Percentiles rank a stretch among this genome's conserved stretches.
Evolutionary conservation across 192 early-diverging fungal species (phyloP).

Genomic region (Coemansia sp.): DNA sequence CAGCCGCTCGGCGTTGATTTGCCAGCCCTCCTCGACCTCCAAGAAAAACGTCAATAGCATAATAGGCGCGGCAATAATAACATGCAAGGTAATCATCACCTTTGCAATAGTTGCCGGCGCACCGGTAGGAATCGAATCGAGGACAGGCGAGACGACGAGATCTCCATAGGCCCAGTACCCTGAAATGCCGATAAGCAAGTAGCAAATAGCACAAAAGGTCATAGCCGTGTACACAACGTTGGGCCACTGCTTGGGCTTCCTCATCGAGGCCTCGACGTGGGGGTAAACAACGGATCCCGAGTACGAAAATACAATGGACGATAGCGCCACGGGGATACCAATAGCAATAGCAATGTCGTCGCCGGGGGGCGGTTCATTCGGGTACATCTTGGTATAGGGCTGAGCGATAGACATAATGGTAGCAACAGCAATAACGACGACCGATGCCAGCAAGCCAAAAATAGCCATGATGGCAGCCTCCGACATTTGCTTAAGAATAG

Average conservation of each 20-base stretch:
- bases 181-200: constrained; percentile 62
- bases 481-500: constrained; percentile 70
- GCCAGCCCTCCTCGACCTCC: constrained; percentile 60
- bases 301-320: constrained; percentile 72
- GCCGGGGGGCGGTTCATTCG: constrained; percentile 13
- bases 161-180: constrained; percentile 75
- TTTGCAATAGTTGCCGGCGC: constrained; percentile 61
- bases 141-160: constrained; percentile 60
- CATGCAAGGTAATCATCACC: constrained; percentile 72
- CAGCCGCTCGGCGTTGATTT: constrained; percentile 44
- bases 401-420: constrained; percentile 52
- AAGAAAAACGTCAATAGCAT: constrained; percentile 69
- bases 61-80: constrained; percentile 75
- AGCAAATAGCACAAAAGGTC: constrained; percentile 60
- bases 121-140: constrained; percentile 63
- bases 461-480: constrained; percentile 70
- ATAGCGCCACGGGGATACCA: constrained; percentile 63
- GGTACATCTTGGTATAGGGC: constrained; percentile 39
- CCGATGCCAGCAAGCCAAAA: constrained; percentile 66
- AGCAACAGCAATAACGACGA: constrained; percentile 66
- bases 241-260: constrained; percentile 64
- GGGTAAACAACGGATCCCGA: constrained; percentile 78
- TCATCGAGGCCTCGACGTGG: constrained; percentile 75
- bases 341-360: constrained; percentile 34
- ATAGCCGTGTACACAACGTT: constrained; percentile 59